A percentile compares a stretch with the other conserved stretches of the same genome.
Conservation (phyloP, 2,329 filamentous ascomycete genomes). For the Fusarium redolens region DNA sequence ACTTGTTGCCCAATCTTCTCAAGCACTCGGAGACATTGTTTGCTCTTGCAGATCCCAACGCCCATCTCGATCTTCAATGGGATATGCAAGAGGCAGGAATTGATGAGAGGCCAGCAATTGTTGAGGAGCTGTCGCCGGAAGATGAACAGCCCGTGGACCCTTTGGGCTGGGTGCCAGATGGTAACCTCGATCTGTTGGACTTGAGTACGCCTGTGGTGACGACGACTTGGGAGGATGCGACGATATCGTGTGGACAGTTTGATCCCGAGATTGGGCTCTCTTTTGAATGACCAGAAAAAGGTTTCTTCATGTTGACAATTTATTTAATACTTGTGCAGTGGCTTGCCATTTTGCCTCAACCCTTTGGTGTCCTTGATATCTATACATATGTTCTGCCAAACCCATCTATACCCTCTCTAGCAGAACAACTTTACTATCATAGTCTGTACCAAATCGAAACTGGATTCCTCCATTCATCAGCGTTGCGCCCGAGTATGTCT, state of each 20-base stretch:
- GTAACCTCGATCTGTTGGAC: conserved; percentile 22
- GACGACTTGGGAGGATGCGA: conserved; percentile 9
- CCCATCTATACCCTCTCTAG: conserved; percentile 55
- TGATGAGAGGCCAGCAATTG: neutral
- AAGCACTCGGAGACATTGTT: conserved; percentile 40
- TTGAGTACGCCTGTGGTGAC: conserved; percentile 19
- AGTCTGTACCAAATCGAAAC: conserved; percentile 62
- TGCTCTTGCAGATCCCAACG: conserved; percentile 14
- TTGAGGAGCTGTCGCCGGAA: conserved; percentile 23
- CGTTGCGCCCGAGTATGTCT: conserved; percentile 66
- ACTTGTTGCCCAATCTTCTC: conserved; percentile 44
- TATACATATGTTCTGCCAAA: neutral
- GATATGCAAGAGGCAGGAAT: neutral
- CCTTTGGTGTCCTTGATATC: neutral
- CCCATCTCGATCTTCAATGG: conserved; percentile 22
- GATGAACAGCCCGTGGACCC: conserved; percentile 3
- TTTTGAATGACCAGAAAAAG: neutral
- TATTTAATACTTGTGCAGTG: neutral
- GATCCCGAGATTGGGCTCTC: neutral
- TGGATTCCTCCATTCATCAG: conserved; percentile 73
- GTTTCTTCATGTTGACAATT: neutral
- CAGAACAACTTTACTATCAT: conserved; percentile 67
- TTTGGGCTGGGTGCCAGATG: conserved; percentile 1
- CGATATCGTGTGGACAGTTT: neutral
- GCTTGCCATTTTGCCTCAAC: accelerated